Evolutionary conservation across 148 eudicot species (phyloP).

Genomic region (Silene latifolia): DNA sequence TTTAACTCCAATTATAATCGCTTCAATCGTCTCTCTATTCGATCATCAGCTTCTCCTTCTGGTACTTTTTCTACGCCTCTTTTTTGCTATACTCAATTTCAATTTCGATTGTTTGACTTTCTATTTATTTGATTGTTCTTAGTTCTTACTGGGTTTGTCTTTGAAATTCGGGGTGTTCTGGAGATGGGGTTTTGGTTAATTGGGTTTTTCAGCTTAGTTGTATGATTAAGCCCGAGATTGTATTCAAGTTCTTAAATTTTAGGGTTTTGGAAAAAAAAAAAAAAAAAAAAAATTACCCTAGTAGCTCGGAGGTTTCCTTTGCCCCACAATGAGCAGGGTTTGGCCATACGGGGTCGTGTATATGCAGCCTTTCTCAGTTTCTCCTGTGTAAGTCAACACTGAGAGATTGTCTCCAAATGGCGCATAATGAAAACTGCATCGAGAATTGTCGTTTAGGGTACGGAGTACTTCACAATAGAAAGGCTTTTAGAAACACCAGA

Average conservation of each 20-base stretch:
- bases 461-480: background rate
- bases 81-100: background rate
- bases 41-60: conserved; percentile 38
- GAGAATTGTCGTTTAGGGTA: background rate
- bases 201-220: background rate
- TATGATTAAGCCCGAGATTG: background rate
- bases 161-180: background rate
- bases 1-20: conserved; percentile 28
- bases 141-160: background rate
- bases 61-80: conserved; percentile 1
- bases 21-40: conserved; percentile 30
- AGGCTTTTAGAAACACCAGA: no score
- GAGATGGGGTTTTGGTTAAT: background rate
- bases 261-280: background rate
- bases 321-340: background rate
- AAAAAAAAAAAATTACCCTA: no score
- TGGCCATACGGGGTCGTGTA: background rate
- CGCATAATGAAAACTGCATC: background rate
- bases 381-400: background rate
- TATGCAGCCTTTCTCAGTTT: background rate
- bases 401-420: background rate
- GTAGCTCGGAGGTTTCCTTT: no score
- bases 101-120: background rate
- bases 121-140: background rate
- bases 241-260: no score